Evolutionary conservation across 257 asterid genomes (phyloP).

Genomic region (Solanum arcanum): DNA sequence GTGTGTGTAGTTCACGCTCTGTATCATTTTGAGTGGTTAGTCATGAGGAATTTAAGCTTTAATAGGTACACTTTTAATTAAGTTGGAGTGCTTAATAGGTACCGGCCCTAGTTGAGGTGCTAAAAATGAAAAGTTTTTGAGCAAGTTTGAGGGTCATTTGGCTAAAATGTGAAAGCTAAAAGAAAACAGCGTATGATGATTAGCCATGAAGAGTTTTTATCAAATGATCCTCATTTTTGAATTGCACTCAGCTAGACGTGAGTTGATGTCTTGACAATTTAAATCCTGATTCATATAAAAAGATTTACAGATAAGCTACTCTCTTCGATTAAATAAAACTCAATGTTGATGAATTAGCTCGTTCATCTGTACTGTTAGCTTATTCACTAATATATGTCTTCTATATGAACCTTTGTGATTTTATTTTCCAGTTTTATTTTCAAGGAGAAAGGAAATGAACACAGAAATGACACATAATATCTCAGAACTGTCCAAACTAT

Average conservation of each 20-base stretch:
- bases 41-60: neutral
- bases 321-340: neutral
- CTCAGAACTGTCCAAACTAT: neutral
- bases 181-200: neutral
- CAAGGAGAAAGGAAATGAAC: neutral
- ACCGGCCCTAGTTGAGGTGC: neutral
- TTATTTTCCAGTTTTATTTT: neutral
- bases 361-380: neutral
- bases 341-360: neutral
- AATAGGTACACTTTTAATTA: neutral
- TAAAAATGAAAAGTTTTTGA: neutral
- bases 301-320: neutral
- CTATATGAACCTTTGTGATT: neutral
- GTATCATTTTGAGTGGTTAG: neutral
- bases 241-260: neutral
- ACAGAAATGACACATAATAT: neutral
- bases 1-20: neutral
- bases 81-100: neutral
- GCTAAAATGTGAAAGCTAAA: neutral
- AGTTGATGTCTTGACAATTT: neutral
- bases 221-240: neutral
- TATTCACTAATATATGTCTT: neutral
- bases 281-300: neutral
- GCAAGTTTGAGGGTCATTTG: neutral
- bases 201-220: neutral